Evolutionary conservation across 169 alveolate species (phyloP).

Genomic region (Plasmodium ovale): DNA sequence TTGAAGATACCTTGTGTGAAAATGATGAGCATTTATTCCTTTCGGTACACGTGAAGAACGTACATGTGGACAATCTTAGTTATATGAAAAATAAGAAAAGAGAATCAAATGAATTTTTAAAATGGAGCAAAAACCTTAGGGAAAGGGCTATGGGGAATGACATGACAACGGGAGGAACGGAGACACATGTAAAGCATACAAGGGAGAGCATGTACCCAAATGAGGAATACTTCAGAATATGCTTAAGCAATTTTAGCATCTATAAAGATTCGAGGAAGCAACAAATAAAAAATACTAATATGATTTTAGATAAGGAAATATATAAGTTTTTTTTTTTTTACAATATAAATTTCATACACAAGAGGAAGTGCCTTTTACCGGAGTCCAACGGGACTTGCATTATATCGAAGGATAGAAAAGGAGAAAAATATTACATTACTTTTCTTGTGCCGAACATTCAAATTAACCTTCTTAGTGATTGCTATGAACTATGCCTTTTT

Average conservation of each 20-base stretch:
- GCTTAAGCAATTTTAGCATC: not conserved
- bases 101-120: not conserved
- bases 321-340: slow-evolving; percentile 52
- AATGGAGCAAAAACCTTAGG: not conserved
- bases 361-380: slow-evolving; percentile 28
- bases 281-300: slow-evolving; percentile 16
- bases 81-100: slow-evolving; percentile 5
- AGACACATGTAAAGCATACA: not conserved
- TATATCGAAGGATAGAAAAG: slow-evolving; percentile 13
- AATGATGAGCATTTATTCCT: slow-evolving; percentile 6
- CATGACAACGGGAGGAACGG: not conserved
- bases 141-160: not conserved
- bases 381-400: not conserved
- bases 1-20: slow-evolving; percentile 23
- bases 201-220: not conserved
- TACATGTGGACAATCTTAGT: slow-evolving; percentile 19
- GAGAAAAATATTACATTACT: too few relatives aligned
- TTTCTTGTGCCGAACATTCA: too few relatives aligned
- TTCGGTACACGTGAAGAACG: slow-evolving; percentile 2
- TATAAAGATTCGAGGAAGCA: slow-evolving; percentile 29
- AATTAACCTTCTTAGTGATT: too few relatives aligned
- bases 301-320: not conserved
- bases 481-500: too few relatives aligned
- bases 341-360: slow-evolving; percentile 44
- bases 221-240: slow-evolving; percentile 6